Base-by-base conservation (phyloP, 306 rosid species). In the Lupinus albus region DNA sequence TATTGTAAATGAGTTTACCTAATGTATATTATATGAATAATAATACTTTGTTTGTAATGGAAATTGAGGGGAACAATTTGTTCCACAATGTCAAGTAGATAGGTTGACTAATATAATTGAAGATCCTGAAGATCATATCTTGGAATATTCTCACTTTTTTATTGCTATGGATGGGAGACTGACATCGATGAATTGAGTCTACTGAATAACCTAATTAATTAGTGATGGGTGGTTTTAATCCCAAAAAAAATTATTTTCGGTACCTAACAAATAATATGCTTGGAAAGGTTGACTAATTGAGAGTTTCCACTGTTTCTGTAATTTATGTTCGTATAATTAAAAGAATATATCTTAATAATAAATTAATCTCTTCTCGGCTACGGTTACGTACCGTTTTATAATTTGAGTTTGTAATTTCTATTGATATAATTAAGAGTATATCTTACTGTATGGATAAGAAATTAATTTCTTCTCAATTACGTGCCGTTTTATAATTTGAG, bases 101-200 rank as follows among this genome's bases (percentile, higher is more conserved):
- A 64, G 57, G 52, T 20, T 21, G 61, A 46, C 25, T 58, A 25
- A 48, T 74, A 38, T 58, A 25, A 48, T 74, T 35, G 61, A 42
- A 42, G 42, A 18, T 32, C 10, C 9, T 47, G 14, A 48, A 11
- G 56, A 58, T 58, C 35, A n/a, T 55, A 15, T 17, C 59, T 67
- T 58, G 8, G 55, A 48, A 67, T 62, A 52, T 11, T 54, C 66
- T 62, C 16, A 41, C 16, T 2, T 55, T 4, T 2, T 38, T 36
- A 42, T 46, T 45, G 49, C 5, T 4, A 41, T 12, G 11, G 12
- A 2, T 2, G 21, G 14, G 10, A 17, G 55, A 46, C 46, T 15
- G 21, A 33, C 50, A n/a, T 48, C 11, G 16, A 46, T 67, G 32
- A 59, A 30, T 44, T 25, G 30, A 25, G 30, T 25, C 30, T 25